Evolutionary conservation across 768 basidiomycete species (phyloP).

Genomic region (Suillus subluteus): DNA sequence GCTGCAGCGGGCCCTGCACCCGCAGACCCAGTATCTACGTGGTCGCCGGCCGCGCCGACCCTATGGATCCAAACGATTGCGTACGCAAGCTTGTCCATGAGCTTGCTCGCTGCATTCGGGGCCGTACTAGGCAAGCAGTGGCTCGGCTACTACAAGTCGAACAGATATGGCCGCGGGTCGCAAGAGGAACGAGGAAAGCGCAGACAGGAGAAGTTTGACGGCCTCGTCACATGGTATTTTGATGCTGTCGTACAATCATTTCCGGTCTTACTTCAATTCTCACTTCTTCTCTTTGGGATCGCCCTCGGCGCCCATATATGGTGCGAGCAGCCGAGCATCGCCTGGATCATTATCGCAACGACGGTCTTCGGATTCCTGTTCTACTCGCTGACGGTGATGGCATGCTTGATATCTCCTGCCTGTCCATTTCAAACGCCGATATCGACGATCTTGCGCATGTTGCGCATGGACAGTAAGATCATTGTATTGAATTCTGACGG

Average conservation of each 20-base stretch:
- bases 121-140: conserved; percentile 23
- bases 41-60: neutral
- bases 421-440: conserved; percentile 12
- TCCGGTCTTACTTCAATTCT: conserved; percentile 17
- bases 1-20: neutral
- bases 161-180: conserved; percentile 10
- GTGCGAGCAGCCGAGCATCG: neutral
- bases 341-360: conserved; percentile 1
- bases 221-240: conserved; percentile 19
- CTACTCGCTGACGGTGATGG: conserved; percentile 6
- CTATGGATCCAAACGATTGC: conserved; percentile 11
- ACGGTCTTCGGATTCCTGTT: conserved; percentile 1
- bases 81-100: conserved; percentile 17
- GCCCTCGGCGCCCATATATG: conserved; percentile 12
- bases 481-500: neutral
- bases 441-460: neutral
- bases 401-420: conserved; percentile 1
- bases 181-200: conserved; percentile 12
- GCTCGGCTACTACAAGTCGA: conserved; percentile 12
- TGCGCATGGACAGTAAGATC: neutral
- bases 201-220: conserved; percentile 16
- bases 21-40: neutral
- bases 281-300: conserved; percentile 17
- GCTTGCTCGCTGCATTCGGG: conserved; percentile 20
- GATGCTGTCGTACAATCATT: conserved; percentile 13